phyloP scores from a whole-genome alignment of 768 basidiomycete genomes.

The Lentinula sp. region DNA sequence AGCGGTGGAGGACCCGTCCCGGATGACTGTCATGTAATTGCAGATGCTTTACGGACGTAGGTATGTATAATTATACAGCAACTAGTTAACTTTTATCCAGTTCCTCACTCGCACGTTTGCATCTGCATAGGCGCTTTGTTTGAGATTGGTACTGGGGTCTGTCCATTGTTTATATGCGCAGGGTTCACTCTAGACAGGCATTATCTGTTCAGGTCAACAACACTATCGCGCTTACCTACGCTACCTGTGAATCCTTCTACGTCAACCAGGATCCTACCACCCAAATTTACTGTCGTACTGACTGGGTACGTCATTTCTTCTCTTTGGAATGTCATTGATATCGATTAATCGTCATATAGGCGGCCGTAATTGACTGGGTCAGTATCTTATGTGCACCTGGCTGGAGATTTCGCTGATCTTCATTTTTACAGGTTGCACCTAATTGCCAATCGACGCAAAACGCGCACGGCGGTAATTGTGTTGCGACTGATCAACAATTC shows the following conservation, averaged over 20 bases:
- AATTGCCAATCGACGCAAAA: constrained; percentile 45
- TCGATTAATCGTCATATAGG: neutral
- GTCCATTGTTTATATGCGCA: neutral
- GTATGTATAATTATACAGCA: constrained; percentile 14
- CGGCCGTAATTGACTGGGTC: constrained; percentile 2
- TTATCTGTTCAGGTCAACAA: constrained; percentile 21
- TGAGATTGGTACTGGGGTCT: constrained; percentile 23
- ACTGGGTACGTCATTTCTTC: constrained; percentile 30
- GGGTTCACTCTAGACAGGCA: neutral
- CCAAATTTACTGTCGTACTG: constrained; percentile 38
- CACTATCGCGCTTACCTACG: constrained; percentile 33
- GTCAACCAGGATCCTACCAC: constrained; percentile 35
- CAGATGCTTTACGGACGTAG: constrained; percentile 39
- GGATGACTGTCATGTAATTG: constrained; percentile 42
- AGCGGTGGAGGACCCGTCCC: constrained; percentile 42
- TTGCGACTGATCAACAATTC: constrained; percentile 39
- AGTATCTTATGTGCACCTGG: neutral
- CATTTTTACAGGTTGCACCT: constrained; percentile 28
- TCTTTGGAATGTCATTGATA: neutral
- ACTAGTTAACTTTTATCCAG: neutral
- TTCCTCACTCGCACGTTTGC: neutral
- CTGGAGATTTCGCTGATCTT: constrained; percentile 27
- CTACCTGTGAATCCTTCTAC: constrained; percentile 41
- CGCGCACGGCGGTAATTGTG: constrained; percentile 44
- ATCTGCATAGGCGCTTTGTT: constrained; percentile 20